A percentile compares a stretch with the other conserved stretches of the same genome.
Conservation (phyloP, 352 stramenopile genomes). For the Pythium aquatile region DNA sequence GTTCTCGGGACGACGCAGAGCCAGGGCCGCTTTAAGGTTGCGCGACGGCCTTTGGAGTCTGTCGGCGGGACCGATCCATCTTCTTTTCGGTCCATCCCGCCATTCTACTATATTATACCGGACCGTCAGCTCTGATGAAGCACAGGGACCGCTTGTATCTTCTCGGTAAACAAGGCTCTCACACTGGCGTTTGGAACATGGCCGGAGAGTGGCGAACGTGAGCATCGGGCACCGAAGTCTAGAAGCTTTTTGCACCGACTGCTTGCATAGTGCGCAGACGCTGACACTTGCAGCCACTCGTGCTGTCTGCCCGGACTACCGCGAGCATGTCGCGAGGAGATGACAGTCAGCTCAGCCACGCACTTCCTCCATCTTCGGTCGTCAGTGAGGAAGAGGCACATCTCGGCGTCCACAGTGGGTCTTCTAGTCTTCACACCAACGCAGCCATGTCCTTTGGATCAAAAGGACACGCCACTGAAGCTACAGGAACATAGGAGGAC, state of each 20-base stretch:
- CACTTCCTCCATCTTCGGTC: not conserved
- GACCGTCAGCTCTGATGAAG: too few relatives aligned
- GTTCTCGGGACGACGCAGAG: not conserved
- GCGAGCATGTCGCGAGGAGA: too few relatives aligned
- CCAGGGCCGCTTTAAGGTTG: not conserved
- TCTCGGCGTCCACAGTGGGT: not conserved
- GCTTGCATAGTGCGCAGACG: too few relatives aligned
- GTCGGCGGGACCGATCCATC: too few relatives aligned
- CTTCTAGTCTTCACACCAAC: too few relatives aligned
- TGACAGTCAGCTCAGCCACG: too few relatives aligned
- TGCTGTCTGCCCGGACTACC: too few relatives aligned
- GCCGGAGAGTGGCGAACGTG: not conserved
- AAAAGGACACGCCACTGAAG: not conserved
- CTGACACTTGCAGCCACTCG: not conserved
- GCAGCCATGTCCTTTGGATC: not conserved
- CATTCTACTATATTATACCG: not conserved
- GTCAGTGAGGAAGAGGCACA: not conserved
- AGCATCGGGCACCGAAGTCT: not conserved
- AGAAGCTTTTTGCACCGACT: not conserved
- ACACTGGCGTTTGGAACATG: too few relatives aligned
- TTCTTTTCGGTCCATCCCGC: slow-evolving; percentile 3
- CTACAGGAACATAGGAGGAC: too few relatives aligned
- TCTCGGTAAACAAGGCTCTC: too few relatives aligned
- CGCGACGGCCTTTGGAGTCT: too few relatives aligned
- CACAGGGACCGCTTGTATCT: too few relatives aligned